A percentile compares a stretch with the other conserved stretches of the same genome.
These are phyloP conservation scores for Prinsepia uniflora DNA, from an alignment of 306 rosid genomes.

Conservation along the genomic window DNA sequence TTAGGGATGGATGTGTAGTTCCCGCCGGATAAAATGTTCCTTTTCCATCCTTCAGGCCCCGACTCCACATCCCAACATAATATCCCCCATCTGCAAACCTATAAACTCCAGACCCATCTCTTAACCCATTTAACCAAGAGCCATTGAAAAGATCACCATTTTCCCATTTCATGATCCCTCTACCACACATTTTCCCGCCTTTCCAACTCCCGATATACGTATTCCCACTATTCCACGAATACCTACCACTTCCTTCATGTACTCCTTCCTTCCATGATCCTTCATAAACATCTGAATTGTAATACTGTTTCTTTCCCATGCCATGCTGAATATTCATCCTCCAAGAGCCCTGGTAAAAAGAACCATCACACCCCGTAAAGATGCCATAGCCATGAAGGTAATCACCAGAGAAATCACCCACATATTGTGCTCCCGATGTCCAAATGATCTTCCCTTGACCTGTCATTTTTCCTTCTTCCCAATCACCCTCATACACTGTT, in stretches of 20 bases:
- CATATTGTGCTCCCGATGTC: slow-evolving; percentile 71
- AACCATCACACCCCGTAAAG: slow-evolving; percentile 41
- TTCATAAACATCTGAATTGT: slow-evolving; percentile 65
- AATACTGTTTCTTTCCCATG: slow-evolving; percentile 61
- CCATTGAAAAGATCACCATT: slow-evolving; percentile 79
- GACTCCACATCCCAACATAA: slow-evolving; percentile 87
- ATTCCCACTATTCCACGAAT: slow-evolving; percentile 69
- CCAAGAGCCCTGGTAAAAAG: slow-evolving; percentile 68
- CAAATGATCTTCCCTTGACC: slow-evolving; percentile 70
- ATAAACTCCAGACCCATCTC: slow-evolving; percentile 81
- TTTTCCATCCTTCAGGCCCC: slow-evolving; percentile 84
- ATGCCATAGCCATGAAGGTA: slow-evolving; percentile 81
- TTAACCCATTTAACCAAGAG: slow-evolving; percentile 67
- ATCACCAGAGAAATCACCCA: slow-evolving; percentile 86
- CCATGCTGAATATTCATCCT: slow-evolving; percentile 89
- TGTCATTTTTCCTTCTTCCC: slow-evolving; percentile 78
- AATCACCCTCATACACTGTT: slow-evolving; percentile 77
- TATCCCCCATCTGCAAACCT: slow-evolving; percentile 69
- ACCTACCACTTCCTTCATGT: slow-evolving; percentile 74
- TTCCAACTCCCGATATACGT: slow-evolving; percentile 75
- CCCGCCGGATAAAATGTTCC: slow-evolving; percentile 86
- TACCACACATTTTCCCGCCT: slow-evolving; percentile 71
- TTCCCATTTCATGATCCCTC: slow-evolving; percentile 90
- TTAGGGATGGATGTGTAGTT: slow-evolving; percentile 55
- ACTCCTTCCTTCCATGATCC: slow-evolving; percentile 96